These are phyloP conservation scores for Lichina pygmaea DNA, from an alignment of 495 filamentous ascomycete species.

Conservation along the genomic window DNA sequence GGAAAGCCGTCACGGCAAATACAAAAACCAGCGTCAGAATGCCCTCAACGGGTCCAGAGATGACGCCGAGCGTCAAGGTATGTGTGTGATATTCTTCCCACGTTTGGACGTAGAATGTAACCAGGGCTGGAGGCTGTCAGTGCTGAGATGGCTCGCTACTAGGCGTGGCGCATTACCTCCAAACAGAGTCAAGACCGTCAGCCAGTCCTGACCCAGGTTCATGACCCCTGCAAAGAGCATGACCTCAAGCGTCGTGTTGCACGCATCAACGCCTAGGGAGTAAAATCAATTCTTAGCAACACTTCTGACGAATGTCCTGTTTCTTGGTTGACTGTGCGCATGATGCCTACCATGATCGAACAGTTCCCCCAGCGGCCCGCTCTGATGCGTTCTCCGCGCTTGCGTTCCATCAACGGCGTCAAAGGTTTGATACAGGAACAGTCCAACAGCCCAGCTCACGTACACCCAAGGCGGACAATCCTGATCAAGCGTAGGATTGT, in stretches of 20 bases:
- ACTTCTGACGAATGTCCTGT: not conserved
- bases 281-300: conserved; percentile 1
- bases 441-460: conserved; percentile 59
- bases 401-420: conserved; percentile 91
- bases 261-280: conserved; percentile 55
- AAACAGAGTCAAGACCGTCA: conserved; percentile 61
- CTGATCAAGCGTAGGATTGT: conserved; percentile 77
- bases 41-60: conserved; percentile 90
- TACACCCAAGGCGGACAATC: conserved; percentile 93
- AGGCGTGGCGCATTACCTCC: conserved; percentile 23
- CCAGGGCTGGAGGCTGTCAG: conserved; percentile 21
- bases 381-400: conserved; percentile 77
- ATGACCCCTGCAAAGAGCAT: conserved; percentile 73
- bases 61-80: conserved; percentile 68
- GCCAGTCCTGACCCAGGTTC: conserved; percentile 84
- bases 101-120: conserved; percentile 94
- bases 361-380: conserved; percentile 79
- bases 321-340: not conserved
- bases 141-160: not conserved
- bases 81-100: conserved; percentile 99
- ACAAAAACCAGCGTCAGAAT: conserved; percentile 61
- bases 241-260: conserved; percentile 84
- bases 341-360: conserved; percentile 64
- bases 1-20: conserved; percentile 60
- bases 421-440: conserved; percentile 95